Conservation (phyloP, 2,329 filamentous ascomycete species). For the Zalaria obscura region DNA sequence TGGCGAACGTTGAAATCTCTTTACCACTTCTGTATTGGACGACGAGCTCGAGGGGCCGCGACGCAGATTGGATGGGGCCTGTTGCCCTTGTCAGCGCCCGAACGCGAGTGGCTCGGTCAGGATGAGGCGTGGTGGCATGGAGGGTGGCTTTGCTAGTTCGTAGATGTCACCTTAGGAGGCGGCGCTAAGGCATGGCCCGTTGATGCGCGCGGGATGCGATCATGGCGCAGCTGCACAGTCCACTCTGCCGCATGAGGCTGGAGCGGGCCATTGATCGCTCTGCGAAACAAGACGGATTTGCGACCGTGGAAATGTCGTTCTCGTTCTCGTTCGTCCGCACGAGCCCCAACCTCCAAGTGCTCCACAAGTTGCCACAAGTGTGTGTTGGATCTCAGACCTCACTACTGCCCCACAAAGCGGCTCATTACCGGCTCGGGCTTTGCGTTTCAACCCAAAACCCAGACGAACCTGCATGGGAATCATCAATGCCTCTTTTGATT, state of each 20-base stretch:
- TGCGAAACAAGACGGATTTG: not conserved
- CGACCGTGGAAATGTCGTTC: not conserved
- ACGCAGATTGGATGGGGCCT: not conserved
- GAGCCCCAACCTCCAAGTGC: not conserved
- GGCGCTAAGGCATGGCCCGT: not conserved
- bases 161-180: not conserved
- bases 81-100: not conserved
- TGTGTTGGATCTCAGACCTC: too few species aligned
- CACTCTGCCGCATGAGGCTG: not conserved
- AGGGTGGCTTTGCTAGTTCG: not conserved
- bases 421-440: not conserved
- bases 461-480: not conserved
- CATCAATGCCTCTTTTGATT: not conserved
- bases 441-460: not conserved
- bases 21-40: not conserved
- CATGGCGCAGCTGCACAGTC: not conserved
- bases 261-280: too few species aligned
- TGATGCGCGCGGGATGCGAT: not conserved
- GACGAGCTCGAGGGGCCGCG: not conserved
- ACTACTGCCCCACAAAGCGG: too few species aligned
- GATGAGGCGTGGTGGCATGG: not conserved
- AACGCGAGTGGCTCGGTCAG: not conserved
- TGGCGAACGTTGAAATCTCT: not conserved
- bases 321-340: not conserved
- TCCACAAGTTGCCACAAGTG: too few species aligned